Evolutionary conservation across 805 yeast species (phyloP).

Genomic region (Saccharomycopsis sp.): DNA sequence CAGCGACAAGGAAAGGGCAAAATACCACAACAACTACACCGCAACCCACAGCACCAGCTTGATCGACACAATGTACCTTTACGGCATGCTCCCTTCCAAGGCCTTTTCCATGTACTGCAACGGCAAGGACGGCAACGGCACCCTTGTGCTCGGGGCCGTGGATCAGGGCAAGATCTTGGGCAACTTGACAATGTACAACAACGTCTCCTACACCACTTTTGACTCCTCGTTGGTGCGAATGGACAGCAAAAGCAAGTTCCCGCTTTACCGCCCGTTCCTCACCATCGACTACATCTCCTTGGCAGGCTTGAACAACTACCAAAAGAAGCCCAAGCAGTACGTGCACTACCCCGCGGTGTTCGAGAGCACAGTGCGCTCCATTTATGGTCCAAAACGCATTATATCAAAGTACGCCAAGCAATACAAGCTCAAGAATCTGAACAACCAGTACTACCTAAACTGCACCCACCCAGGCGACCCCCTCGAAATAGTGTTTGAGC

Average conservation of each 20-base stretch:
- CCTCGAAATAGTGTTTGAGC: conserved; percentile 4
- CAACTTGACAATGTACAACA: conserved; percentile 8
- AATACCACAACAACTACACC: conserved; percentile 5
- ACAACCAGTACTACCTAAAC: conserved; percentile 14
- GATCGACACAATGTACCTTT: conserved; percentile 9
- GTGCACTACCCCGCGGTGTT: conserved; percentile 12
- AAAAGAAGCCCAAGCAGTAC: neutral
- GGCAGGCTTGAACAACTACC: conserved; percentile 6
- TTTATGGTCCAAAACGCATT: conserved; percentile 15
- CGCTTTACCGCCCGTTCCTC: conserved; percentile 11
- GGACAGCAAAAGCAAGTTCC: conserved; percentile 5
- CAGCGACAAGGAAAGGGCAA: conserved; percentile 7
- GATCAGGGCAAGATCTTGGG: conserved; percentile 8
- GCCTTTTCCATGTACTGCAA: conserved; percentile 16
- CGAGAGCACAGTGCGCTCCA: conserved; percentile 17
- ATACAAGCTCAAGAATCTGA: conserved; percentile 7
- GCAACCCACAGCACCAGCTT: conserved; percentile 5
- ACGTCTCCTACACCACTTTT: conserved; percentile 8
- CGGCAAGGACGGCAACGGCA: conserved; percentile 12
- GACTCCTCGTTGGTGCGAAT: conserved; percentile 9
- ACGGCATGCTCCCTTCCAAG: conserved; percentile 5
- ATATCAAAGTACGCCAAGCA: conserved; percentile 10
- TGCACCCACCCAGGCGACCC: conserved; percentile 12
- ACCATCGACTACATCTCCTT: conserved; percentile 8
- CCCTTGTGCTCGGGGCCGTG: conserved; percentile 14